Evolutionary conservation across 2,329 filamentous ascomycete genomes (phyloP).

Genomic region (Cladosporium sp.): DNA sequence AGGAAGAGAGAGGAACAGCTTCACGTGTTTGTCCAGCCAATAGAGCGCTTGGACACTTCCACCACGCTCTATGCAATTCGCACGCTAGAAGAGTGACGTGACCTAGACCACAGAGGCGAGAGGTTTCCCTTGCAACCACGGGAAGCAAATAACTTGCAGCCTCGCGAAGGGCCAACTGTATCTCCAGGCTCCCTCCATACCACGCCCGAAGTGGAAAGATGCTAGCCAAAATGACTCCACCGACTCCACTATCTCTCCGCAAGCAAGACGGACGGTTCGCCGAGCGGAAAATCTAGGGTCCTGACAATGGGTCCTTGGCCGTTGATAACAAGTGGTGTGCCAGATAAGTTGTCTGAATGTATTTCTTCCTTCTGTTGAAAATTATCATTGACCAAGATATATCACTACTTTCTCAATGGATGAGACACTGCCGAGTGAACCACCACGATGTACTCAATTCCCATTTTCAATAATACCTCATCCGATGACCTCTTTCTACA

Average conservation of each 20-base stretch:
- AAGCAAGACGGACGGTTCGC: not conserved
- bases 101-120: not conserved
- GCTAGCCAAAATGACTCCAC: not conserved
- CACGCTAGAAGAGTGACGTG: conserved; percentile 9
- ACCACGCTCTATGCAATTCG: conserved; percentile 5
- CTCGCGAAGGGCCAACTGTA: conserved; percentile 8
- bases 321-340: too few species aligned
- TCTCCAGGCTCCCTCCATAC: conserved; percentile 7
- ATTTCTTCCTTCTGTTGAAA: too few species aligned
- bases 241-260: conserved; percentile 9
- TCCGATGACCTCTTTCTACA: too few species aligned
- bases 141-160: too few species aligned
- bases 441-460: too few species aligned
- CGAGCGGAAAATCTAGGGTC: conserved; percentile 8
- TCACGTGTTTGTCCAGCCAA: conserved; percentile 8
- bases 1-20: not conserved
- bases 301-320: not conserved
- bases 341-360: too few species aligned
- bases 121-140: not conserved
- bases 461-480: too few species aligned
- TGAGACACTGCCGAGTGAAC: too few species aligned
- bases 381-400: too few species aligned
- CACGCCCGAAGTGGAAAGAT: conserved; percentile 9
- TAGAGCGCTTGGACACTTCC: conserved; percentile 11
- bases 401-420: too few species aligned